phyloP scores from a whole-genome alignment of 176 grass and related monocot species.

The Rhynchospora breviuscula region DNA sequence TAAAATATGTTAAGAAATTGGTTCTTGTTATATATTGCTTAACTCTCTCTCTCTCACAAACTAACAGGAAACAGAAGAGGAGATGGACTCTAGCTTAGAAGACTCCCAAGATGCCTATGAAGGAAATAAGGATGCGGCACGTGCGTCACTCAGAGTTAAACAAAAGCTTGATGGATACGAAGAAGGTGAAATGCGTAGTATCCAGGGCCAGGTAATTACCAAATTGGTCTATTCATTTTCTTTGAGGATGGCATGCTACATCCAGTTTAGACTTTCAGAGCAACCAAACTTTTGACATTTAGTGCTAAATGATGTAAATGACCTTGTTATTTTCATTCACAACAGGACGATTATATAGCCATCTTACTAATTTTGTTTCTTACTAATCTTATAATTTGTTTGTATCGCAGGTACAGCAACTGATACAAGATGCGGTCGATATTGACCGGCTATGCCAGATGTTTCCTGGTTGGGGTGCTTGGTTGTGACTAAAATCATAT shows the following conservation, averaged over 20 bases:
- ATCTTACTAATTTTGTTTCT: slow-evolving; percentile 10
- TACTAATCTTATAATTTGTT: slow-evolving; percentile 18
- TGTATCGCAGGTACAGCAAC: slow-evolving; percentile 64
- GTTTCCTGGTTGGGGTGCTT: slow-evolving; percentile 96
- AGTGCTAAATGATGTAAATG: background rate
- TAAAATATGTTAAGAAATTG: background rate
- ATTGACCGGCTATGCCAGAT: slow-evolving; percentile 75
- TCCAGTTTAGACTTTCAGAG: too few relatives aligned
- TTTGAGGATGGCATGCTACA: too few relatives aligned
- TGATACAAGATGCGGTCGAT: slow-evolving; percentile 83
- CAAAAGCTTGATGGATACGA: slow-evolving; percentile 88
- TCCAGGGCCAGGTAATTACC: slow-evolving; percentile 60
- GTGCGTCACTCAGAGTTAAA: slow-evolving; percentile 83
- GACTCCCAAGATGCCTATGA: slow-evolving; percentile 75
- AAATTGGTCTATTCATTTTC: background rate
- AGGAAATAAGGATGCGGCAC: slow-evolving; percentile 89
- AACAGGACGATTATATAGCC: background rate
- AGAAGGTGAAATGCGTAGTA: slow-evolving; percentile 90
- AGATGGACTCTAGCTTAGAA: slow-evolving; percentile 56
- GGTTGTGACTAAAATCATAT: slow-evolving; percentile 35
- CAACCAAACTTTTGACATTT: background rate
- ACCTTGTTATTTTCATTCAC: background rate
- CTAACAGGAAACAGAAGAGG: slow-evolving; percentile 69
- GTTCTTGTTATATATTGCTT: background rate
- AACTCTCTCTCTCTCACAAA: slow-evolving; percentile 10